phyloP scores from a whole-genome alignment of 2,329 filamentous ascomycete species.

The Penicillium brevicompactum region DNA sequence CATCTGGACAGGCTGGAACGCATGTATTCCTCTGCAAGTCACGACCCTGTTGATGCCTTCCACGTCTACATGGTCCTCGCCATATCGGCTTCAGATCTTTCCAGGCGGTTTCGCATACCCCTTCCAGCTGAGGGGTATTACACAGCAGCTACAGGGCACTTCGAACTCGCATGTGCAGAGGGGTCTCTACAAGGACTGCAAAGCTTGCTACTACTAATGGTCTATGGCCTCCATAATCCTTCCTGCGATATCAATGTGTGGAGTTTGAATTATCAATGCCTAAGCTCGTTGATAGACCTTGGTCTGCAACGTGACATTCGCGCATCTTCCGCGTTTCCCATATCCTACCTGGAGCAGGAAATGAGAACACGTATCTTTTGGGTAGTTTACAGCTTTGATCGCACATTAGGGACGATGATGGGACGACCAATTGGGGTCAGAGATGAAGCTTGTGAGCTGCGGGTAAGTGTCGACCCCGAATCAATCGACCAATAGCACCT shows the following conservation, averaged over 20 bases:
- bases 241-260: constrained; percentile 54
- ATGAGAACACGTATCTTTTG: constrained; percentile 60
- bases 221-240: constrained; percentile 56
- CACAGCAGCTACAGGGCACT: constrained; percentile 49
- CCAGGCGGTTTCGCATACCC: constrained; percentile 45
- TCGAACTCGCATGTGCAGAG: constrained; percentile 52
- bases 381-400: constrained; percentile 56
- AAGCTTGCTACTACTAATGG: constrained; percentile 45
- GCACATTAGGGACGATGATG: constrained; percentile 58
- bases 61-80: constrained; percentile 59
- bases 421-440: constrained; percentile 57
- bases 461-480: constrained; percentile 36
- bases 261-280: constrained; percentile 59
- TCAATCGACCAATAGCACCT: constrained; percentile 22
- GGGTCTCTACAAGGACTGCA: constrained; percentile 55
- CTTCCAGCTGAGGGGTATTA: constrained; percentile 55
- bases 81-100: constrained; percentile 51
- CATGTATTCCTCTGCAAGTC: constrained; percentile 32
- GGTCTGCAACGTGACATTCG: constrained; percentile 56
- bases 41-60: constrained; percentile 42
- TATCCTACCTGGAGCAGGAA: constrained; percentile 55
- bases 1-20: constrained; percentile 41
- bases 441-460: constrained; percentile 58
- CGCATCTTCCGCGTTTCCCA: constrained; percentile 35
- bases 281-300: constrained; percentile 54